Base-by-base conservation (phyloP, 768 basidiomycete species). In the Gelatoporia subvermispora region DNA sequence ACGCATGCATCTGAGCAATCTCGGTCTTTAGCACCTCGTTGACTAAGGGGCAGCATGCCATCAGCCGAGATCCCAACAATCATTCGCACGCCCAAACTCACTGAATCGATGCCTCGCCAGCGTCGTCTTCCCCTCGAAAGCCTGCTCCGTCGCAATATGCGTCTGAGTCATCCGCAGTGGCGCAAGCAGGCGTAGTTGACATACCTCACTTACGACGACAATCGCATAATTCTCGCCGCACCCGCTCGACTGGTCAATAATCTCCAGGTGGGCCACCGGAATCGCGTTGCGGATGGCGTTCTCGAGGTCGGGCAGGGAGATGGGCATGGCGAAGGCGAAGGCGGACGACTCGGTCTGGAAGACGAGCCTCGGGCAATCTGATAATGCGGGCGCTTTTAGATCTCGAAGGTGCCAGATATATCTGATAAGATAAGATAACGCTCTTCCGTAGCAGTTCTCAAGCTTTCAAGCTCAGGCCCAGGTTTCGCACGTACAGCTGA, bases 1-100 rank as follows among this genome's bases (percentile, higher is more conserved):
- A 93, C 4, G 90, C 89, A 57, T 93, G 89, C 77, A 93, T 83
- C 48, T 84, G 78, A 0, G 84, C 72, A 48, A 93, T 90, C 57
- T 90, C 73, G 2, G 68, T 69, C 68, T 87, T 91, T 59, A 93
- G 62, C 8, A 83, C 60, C 20, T 88, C 83, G 58, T 92, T 91
- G 49, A 93, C 89, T 92, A 51, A n/a, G n/a, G n/a, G n/a, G n/a
- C n/a, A n/a, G n/a, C n/a, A n/a, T 3, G 45, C 20, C 45, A 47
- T 7, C 2, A 15, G 16, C 43, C 16, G 35, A 43, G 39, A 8
- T 41, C 34, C n/a, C n/a, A 18, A 18, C 24, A 31, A 2, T 28
- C 17, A 0, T 34, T 49, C 11, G 8, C 21, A 35, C 16, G 13
- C 16, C 37, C 21, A 45, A 31, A 31, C 76, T 46, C 59, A 90